phyloP scores from a whole-genome alignment of 2,329 filamentous ascomycete species.

The Colletotrichum chlorophyti region DNA sequence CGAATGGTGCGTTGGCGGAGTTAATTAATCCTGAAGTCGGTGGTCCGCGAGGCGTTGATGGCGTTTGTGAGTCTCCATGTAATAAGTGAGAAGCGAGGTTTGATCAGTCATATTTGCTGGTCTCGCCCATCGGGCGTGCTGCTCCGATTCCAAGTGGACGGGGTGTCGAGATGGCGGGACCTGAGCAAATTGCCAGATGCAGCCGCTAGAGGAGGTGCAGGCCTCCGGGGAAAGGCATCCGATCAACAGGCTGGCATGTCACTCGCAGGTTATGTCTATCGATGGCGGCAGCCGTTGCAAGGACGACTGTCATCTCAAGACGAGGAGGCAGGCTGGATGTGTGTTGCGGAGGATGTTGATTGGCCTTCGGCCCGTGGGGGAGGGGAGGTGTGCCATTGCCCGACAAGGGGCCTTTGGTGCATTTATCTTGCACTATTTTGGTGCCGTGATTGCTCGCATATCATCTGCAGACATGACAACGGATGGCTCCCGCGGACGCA shows the following conservation, averaged over 20 bases:
- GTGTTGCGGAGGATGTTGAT: constrained; percentile 11
- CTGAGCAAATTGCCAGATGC: constrained; percentile 8
- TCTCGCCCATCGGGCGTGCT: not conserved
- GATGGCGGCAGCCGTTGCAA: constrained; percentile 24
- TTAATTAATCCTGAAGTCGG: not conserved
- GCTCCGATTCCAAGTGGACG: not conserved
- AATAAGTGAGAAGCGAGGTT: constrained; percentile 22
- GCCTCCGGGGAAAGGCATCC: constrained; percentile 28
- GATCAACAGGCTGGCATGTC: constrained; percentile 16
- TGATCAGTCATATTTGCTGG: constrained; percentile 22
- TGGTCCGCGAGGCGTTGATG: constrained; percentile 5
- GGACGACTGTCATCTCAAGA: constrained; percentile 6
- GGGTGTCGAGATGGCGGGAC: not conserved
- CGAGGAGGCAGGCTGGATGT: not conserved
- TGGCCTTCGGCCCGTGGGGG: not conserved
- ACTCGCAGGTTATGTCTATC: constrained; percentile 19
- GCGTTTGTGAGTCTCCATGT: constrained; percentile 4
- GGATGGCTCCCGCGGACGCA: constrained; percentile 20
- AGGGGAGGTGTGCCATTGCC: constrained; percentile 18
- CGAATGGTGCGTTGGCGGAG: not conserved
- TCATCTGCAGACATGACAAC: constrained; percentile 11
- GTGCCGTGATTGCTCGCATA: constrained; percentile 8
- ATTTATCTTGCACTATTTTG: constrained; percentile 5
- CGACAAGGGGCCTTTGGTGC: constrained; percentile 19
- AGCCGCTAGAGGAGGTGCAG: constrained; percentile 5